Evolutionary conservation across 345 rosid genomes (phyloP).

Genomic region (Hibiscus syriacus): DNA sequence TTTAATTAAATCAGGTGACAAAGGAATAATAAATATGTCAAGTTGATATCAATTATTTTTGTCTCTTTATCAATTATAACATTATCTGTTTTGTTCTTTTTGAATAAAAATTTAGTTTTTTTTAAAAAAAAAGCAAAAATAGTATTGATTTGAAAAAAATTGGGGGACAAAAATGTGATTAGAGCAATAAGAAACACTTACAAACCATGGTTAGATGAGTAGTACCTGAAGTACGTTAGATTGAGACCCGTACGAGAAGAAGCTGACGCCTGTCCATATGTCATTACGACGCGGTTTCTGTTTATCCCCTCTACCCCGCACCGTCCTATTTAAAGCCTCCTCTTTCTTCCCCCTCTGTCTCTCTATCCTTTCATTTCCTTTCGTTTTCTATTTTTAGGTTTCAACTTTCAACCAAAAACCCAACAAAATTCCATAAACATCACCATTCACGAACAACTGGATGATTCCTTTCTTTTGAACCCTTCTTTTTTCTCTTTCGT

Average conservation of each 20-base stretch:
- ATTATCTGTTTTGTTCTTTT: no score
- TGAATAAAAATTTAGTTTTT: no score
- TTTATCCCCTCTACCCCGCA: neutral
- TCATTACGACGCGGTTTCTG: slow-evolving; percentile 41
- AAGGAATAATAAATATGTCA: no score
- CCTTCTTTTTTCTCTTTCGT: neutral
- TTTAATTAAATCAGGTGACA: no score
- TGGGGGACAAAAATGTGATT: no score
- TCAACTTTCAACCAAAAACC: no score
- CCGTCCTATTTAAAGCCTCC: slow-evolving; percentile 22
- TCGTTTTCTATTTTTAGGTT: no score
- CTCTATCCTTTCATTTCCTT: neutral
- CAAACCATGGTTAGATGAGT: neutral
- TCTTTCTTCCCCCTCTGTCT: neutral
- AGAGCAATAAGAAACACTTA: no score
- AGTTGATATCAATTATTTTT: no score
- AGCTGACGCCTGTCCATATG: slow-evolving; percentile 35
- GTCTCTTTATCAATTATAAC: no score
- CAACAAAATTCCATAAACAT: neutral
- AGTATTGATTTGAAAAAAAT: no score
- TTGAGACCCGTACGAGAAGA: slow-evolving; percentile 25
- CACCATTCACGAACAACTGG: neutral
- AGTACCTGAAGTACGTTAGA: neutral
- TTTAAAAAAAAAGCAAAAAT: no score
- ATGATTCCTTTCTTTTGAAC: neutral